These are phyloP conservation scores for Podila epigama DNA, from an alignment of 192 early-diverging fungal genomes.

Conservation along the genomic window DNA sequence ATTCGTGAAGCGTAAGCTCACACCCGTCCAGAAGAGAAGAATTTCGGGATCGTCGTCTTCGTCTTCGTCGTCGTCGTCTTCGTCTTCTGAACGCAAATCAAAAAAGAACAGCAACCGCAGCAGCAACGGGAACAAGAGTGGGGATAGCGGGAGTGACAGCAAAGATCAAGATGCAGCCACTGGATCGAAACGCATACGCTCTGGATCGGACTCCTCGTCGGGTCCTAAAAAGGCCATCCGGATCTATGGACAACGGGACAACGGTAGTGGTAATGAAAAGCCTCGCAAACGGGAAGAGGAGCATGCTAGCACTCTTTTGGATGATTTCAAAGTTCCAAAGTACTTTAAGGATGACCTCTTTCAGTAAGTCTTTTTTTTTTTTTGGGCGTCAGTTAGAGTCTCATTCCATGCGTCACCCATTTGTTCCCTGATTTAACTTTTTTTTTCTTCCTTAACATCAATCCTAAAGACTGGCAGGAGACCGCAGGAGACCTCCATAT, in stretches of 20 bases:
- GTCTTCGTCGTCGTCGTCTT: slow-evolving; percentile 29
- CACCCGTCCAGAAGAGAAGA: slow-evolving; percentile 30
- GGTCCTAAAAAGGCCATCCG: slow-evolving; percentile 23
- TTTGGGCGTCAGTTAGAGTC: neutral
- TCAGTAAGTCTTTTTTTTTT: slow-evolving; percentile 28
- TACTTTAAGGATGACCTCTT: slow-evolving; percentile 82
- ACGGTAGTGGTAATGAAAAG: slow-evolving; percentile 1
- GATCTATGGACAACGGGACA: slow-evolving; percentile 28
- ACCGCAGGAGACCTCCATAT: slow-evolving; percentile 69
- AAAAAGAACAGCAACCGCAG: too few relatives aligned
- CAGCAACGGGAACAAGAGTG: neutral
- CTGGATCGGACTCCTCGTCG: slow-evolving; percentile 26
- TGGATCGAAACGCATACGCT: slow-evolving; percentile 29
- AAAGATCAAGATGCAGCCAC: neutral
- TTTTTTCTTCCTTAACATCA: neutral
- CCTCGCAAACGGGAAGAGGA: slow-evolving; percentile 17
- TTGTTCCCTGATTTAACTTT: neutral
- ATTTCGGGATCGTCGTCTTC: slow-evolving; percentile 25
- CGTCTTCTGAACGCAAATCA: slow-evolving; percentile 5
- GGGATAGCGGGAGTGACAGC: slow-evolving; percentile 2
- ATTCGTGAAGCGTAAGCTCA: slow-evolving; percentile 59
- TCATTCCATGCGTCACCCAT: neutral
- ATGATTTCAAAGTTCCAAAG: slow-evolving; percentile 72
- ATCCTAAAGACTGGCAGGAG: slow-evolving; percentile 55
- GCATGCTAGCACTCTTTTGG: slow-evolving; percentile 54